Percentiles rank a stretch among this genome's conserved stretches.
These are phyloP conservation scores for Cryptococcus sp. DNA, from an alignment of 1,284 basidiomycete genomes.

Conservation along the genomic window DNA sequence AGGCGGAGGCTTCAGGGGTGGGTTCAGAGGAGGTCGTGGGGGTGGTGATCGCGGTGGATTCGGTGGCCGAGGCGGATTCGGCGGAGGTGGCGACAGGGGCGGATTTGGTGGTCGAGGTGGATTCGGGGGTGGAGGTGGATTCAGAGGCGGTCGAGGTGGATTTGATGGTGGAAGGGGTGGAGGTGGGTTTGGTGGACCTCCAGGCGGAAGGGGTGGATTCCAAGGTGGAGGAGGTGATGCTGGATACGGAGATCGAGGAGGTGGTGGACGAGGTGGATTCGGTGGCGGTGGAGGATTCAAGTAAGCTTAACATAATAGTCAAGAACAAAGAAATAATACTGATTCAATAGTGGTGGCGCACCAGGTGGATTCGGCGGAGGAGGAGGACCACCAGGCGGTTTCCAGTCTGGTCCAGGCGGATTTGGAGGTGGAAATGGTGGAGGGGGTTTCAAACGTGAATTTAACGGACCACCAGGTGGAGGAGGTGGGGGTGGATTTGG, in stretches of 20 bases:
- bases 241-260: constrained; percentile 20
- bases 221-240: constrained; percentile 21
- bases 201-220: constrained; percentile 18
- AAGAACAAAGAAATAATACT: too few relatives aligned
- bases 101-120: constrained; percentile 16
- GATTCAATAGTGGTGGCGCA: neutral
- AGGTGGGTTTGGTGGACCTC: constrained; percentile 6
- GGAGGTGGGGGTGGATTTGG: constrained; percentile 4
- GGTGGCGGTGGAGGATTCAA: constrained; percentile 4
- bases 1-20: constrained; percentile 10
- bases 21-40: constrained; percentile 24
- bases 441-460: constrained; percentile 16
- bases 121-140: constrained; percentile 16
- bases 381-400: constrained; percentile 9
- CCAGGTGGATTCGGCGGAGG: constrained; percentile 3
- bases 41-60: too few relatives aligned
- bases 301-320: too few relatives aligned
- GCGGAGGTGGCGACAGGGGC: constrained; percentile 43
- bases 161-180: constrained; percentile 16
- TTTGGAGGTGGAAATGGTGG: constrained; percentile 7
- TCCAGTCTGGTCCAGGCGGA: constrained; percentile 6
- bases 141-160: constrained; percentile 26
- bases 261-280: neutral
- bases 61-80: constrained; percentile 27
- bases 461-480: constrained; percentile 6